Conservation (phyloP, 306 rosid genomes). For the Vigna radiata region DNA sequence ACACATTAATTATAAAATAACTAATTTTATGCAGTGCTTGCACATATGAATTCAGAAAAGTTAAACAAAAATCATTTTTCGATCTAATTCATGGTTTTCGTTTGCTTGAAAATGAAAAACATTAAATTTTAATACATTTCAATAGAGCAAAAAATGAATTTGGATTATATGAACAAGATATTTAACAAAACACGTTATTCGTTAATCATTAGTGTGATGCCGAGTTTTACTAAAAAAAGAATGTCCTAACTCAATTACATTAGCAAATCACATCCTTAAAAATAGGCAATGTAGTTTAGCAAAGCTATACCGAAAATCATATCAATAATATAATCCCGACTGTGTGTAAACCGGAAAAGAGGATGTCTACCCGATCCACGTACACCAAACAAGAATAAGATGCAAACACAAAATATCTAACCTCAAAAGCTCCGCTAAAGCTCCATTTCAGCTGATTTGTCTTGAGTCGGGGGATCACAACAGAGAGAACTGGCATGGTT, state of each 20-base stretch:
- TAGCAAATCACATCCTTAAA: background rate
- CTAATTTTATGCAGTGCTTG: constrained; percentile 1
- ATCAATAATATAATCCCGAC: constrained; percentile 2
- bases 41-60: background rate
- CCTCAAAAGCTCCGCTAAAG: constrained; percentile 98
- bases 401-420: constrained; percentile 42
- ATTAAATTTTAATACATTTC: background rate
- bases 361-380: constrained; percentile 9
- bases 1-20: background rate
- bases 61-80: background rate
- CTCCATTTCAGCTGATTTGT: constrained; percentile 94
- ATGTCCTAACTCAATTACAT: background rate
- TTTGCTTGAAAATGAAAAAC: background rate
- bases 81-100: background rate
- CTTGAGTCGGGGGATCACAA: constrained; percentile 78
- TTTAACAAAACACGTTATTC: background rate
- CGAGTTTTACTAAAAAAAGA: background rate
- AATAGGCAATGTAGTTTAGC: constrained; percentile 2
- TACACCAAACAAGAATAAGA: constrained; percentile 25
- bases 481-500: constrained; percentile 95
- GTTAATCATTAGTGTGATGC: background rate
- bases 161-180: constrained; percentile 2
- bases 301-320: constrained; percentile 7
- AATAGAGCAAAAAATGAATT: background rate
- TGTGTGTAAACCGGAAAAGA: background rate